Evolutionary conservation across 75 land plant species (phyloP), one percentile per base, ranked within the genome.

Genomic region (Larix kaempferi): DNA sequence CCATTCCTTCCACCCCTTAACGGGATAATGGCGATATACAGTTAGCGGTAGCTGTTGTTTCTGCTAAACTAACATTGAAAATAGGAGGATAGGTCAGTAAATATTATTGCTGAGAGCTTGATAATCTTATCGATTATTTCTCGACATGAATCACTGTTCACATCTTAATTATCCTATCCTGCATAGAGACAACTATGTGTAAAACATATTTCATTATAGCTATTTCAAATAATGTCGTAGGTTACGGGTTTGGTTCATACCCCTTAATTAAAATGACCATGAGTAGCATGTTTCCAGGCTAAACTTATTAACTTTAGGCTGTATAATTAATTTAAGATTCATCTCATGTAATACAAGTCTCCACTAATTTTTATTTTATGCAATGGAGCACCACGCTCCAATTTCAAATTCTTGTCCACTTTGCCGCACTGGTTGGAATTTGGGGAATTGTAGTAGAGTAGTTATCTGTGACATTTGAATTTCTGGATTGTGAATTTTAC

Each of bases 1-100:
- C 96, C 14, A 71, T 63, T 81, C 74, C 85, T n/a, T 74, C 81
- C 77, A 78, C 90, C 71, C 90, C 90, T n/a, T 89, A 72, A 69
- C n/a, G 10, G 22, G 10, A 41, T 41, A n/a, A 44, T 39, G n/a
- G 44, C 33, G 22, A 21, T 7, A 67, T 35, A 3, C 44, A 37
- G 21, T 39, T 67, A n/a, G 37, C 39, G 37, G 71, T 39, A 67
- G 23, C n/a, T 29, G 23, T 39, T 67, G 72, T 44, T 67, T 65
- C n/a, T 21, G 49, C 49, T 21, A 49, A 67, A 39, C 22, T 67
- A 2, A 67, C 49, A 25, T 64, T 22, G 37, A 49, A 64, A 39
- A 27, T 19, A 2, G n/a, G 21, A 21, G 37, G 8, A 27, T 67
- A 19, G 22, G 10, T 37, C 49, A 39, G 72, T 67, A 5, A 29